These are phyloP conservation scores for Cryptosporidium parvum DNA, from an alignment of 169 alveolate genomes.

Conservation along the genomic window DNA sequence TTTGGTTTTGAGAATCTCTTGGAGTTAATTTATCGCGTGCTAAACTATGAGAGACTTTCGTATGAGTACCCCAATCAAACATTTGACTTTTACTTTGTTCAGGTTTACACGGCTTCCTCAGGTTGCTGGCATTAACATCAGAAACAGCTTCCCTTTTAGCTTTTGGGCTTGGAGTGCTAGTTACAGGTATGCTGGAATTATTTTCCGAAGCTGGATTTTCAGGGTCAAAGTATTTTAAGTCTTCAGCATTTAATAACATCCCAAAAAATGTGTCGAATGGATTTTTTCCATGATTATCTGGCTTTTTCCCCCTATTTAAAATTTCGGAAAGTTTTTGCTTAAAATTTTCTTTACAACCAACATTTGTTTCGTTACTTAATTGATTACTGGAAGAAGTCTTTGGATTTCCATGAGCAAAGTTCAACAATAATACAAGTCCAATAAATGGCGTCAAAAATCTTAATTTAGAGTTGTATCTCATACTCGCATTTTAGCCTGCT, in stretches of 20 bases:
- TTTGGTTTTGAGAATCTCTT: background rate
- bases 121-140: background rate
- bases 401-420: background rate
- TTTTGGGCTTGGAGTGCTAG: background rate
- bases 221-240: background rate
- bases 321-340: background rate
- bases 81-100: background rate
- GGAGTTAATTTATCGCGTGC: background rate
- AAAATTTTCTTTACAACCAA: background rate
- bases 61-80: background rate
- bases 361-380: background rate
- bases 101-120: background rate
- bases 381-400: background rate
- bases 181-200: background rate
- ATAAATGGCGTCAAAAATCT: background rate
- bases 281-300: background rate
- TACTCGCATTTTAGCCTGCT: constrained; percentile 56
- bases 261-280: constrained; percentile 19
- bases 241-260: background rate
- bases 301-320: background rate
- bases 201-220: background rate
- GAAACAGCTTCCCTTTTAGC: background rate
- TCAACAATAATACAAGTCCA: background rate
- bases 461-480: constrained; percentile 37
- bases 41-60: background rate